phyloP scores from a whole-genome alignment of 768 basidiomycete species.

The Amanita thiersii region DNA sequence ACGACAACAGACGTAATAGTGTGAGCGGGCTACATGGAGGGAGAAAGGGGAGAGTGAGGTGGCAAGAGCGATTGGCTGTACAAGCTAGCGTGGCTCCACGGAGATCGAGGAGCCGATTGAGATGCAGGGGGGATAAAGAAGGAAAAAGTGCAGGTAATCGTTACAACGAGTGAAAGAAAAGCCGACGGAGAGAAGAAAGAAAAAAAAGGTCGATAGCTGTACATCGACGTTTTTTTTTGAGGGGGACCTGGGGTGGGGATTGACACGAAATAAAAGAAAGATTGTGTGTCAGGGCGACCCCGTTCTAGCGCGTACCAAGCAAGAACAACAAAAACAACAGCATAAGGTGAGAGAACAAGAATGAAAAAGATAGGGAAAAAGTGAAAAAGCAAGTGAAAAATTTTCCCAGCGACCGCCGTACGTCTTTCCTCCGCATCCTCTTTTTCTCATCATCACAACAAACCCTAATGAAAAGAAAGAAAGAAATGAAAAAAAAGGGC shows the following conservation, averaged over 20 bases:
- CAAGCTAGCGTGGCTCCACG: no score
- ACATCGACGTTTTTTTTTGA: neutral
- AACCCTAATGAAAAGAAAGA: neutral
- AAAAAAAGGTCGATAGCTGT: conserved; percentile 7
- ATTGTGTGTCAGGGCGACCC: conserved; percentile 1
- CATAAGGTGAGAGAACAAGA: no score
- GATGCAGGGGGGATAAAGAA: conserved; percentile 4
- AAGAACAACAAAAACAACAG: no score
- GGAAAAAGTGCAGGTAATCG: neutral
- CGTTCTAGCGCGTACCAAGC: conserved; percentile 1
- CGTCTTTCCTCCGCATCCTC: conserved; percentile 2
- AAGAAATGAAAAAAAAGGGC: conserved; percentile 2
- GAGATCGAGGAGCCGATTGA: conserved; percentile 2
- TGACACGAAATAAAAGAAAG: no score
- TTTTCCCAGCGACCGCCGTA: conserved; percentile 4
- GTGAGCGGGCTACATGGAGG: no score
- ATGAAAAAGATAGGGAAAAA: no score
- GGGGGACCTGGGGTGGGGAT: no score
- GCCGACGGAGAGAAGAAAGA: conserved; percentile 1
- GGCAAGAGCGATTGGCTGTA: no score
- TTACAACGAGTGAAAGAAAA: conserved; percentile 5
- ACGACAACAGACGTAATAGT: conserved; percentile 4
- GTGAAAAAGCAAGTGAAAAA: conserved; percentile 4
- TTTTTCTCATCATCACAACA: conserved; percentile 1
- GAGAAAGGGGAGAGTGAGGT: no score